Evolutionary conservation across 2,329 filamentous ascomycete genomes (phyloP).

Genomic region (Neonectria sp.): DNA sequence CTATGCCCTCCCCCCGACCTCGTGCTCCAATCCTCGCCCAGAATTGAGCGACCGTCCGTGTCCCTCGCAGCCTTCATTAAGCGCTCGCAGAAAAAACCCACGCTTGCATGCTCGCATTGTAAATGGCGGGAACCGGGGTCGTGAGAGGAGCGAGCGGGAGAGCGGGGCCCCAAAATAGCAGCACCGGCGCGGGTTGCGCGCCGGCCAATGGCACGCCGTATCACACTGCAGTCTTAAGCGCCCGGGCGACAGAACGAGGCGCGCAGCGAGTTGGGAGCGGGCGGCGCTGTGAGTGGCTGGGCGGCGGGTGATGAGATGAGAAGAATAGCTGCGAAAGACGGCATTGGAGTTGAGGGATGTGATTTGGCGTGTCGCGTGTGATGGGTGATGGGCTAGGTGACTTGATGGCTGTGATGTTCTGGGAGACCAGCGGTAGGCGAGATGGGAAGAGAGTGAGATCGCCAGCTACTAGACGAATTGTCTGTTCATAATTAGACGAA

Average conservation of each 20-base stretch:
- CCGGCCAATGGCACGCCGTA: conserved; percentile 22
- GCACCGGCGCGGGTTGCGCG: neutral
- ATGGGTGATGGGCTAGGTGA: neutral
- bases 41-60: conserved; percentile 2
- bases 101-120: neutral
- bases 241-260: conserved; percentile 16
- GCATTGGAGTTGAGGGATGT: conserved; percentile 7
- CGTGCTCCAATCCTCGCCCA: conserved; percentile 1
- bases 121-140: neutral
- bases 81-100: conserved; percentile 25
- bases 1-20: conserved; percentile 8
- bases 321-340: neutral
- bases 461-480: no score
- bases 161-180: conserved; percentile 28
- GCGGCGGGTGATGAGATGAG: neutral
- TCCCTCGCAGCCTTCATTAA: conserved; percentile 22
- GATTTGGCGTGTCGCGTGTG: neutral
- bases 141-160: neutral
- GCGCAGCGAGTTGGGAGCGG: conserved; percentile 8
- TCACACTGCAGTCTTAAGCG: conserved; percentile 35
- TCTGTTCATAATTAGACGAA: no score
- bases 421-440: neutral
- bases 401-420: neutral
- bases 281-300: conserved; percentile 19
- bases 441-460: neutral